Evolutionary conservation across 164 flowering plant genomes (phyloP).

Genomic region (Sedum album): DNA sequence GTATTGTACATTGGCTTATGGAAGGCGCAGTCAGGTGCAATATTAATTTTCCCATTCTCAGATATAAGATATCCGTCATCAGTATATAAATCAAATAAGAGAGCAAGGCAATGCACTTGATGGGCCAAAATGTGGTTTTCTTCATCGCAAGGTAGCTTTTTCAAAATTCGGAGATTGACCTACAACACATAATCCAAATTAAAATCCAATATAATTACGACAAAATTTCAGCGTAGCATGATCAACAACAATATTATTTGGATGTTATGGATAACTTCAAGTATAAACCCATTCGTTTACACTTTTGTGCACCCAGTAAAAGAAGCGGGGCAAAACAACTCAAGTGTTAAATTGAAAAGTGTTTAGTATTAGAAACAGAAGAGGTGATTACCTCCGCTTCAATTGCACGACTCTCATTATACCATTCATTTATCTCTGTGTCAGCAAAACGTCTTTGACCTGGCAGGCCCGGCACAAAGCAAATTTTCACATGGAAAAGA

Average conservation of each 20-base stretch:
- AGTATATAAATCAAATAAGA: conserved; percentile 69
- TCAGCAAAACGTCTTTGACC: conserved; percentile 24
- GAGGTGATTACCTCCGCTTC: conserved; percentile 90
- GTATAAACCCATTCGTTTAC: background rate
- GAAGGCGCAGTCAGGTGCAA: background rate
- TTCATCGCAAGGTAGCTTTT: conserved; percentile 45
- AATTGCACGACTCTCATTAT: conserved; percentile 80
- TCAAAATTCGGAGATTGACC: conserved; percentile 77
- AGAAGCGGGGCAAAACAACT: background rate
- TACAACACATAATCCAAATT: conserved; percentile 11
- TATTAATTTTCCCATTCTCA: conserved; percentile 27
- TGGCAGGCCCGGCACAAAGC: conserved; percentile 17
- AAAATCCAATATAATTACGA: background rate
- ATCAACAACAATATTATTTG: background rate
- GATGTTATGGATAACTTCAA: background rate
- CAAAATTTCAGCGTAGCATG: background rate
- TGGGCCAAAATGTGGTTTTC: conserved; percentile 64
- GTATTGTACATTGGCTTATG: conserved; percentile 37
- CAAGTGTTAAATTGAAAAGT: background rate
- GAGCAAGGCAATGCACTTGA: conserved; percentile 69
- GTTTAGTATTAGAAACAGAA: too few species aligned
- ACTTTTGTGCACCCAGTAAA: background rate
- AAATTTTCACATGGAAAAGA: conserved; percentile 42
- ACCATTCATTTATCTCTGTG: conserved; percentile 32
- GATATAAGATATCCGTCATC: conserved; percentile 36